These are phyloP conservation scores for Aspergillus saccharolyticus DNA, from an alignment of 495 filamentous ascomycete genomes.

Conservation along the genomic window DNA sequence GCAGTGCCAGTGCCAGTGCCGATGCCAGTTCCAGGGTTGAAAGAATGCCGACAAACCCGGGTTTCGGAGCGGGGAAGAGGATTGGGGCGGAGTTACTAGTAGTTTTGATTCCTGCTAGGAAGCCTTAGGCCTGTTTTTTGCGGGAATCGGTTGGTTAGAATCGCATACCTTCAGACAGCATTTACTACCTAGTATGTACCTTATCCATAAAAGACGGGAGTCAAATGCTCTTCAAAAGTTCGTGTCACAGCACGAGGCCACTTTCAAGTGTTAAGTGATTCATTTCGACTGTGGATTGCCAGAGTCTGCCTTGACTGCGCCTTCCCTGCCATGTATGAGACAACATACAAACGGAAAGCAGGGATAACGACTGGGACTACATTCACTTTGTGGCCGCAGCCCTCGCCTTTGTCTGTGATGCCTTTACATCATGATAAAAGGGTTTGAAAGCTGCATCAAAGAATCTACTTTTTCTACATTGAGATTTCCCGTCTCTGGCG, in stretches of 20 bases:
- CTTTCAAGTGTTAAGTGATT: too few species aligned
- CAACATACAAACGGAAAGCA: not conserved
- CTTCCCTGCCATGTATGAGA: not conserved
- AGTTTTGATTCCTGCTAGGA: not conserved
- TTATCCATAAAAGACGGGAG: too few species aligned
- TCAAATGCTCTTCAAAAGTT: too few species aligned
- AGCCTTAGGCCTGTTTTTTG: not conserved
- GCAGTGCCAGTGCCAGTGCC: not conserved
- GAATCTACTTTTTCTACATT: not conserved
- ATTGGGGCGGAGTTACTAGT: not conserved
- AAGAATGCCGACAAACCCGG: too few species aligned
- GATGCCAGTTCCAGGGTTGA: too few species aligned
- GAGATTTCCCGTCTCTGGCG: not conserved
- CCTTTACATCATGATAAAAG: too few species aligned
- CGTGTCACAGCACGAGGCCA: too few species aligned
- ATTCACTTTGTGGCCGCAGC: not conserved
- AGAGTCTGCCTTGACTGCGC: not conserved
- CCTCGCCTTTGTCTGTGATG: not conserved
- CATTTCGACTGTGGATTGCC: not conserved
- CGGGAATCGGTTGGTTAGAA: not conserved
- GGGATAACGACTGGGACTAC: not conserved
- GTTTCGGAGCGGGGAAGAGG: too few species aligned
- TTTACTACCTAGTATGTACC: too few species aligned
- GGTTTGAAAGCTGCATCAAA: not conserved
- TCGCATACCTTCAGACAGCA: not conserved